phyloP scores from a whole-genome alignment of 257 asterid species.

The Penstemon newberryi region DNA sequence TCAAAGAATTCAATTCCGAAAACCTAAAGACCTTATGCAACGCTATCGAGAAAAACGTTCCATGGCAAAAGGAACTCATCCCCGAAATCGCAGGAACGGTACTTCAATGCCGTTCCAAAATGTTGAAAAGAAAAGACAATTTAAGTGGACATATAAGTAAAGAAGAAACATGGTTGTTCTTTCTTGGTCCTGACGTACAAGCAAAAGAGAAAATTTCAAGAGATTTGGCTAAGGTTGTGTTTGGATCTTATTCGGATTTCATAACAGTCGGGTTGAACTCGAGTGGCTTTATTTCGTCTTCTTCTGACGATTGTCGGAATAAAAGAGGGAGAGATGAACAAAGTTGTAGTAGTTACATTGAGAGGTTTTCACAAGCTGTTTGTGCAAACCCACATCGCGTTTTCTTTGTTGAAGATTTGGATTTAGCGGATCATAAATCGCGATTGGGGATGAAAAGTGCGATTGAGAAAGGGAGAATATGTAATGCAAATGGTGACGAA shows the following conservation, averaged over 20 bases:
- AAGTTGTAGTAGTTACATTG: conserved; percentile 41
- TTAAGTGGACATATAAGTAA: conserved; percentile 12
- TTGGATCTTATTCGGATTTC: conserved; percentile 60
- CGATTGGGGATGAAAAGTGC: conserved; percentile 49
- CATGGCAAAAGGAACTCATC: conserved; percentile 58
- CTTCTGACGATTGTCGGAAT: conserved; percentile 37
- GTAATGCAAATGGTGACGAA: conserved; percentile 45
- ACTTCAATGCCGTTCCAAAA: conserved; percentile 74
- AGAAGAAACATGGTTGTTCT: conserved; percentile 77
- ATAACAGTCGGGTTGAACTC: conserved; percentile 30
- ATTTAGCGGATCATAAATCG: conserved; percentile 46
- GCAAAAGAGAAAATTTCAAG: conserved; percentile 62
- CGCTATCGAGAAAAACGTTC: conserved; percentile 65
- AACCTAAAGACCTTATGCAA: conserved; percentile 57
- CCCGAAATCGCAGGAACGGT: conserved; percentile 59
- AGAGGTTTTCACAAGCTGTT: conserved; percentile 46
- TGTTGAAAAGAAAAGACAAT: conserved; percentile 45
- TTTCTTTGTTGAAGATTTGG: conserved; percentile 64
- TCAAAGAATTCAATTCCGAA: conserved; percentile 59
- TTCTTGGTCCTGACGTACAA: conserved; percentile 55
- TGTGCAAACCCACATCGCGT: conserved; percentile 61
- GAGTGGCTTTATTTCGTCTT: conserved; percentile 44
- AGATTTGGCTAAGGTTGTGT: conserved; percentile 70
- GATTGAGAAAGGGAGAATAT: conserved; percentile 57
- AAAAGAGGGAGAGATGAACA: conserved; percentile 64